Evolutionary conservation across 495 filamentous ascomycete genomes (phyloP).

Genomic region (Daldinia loculata): DNA sequence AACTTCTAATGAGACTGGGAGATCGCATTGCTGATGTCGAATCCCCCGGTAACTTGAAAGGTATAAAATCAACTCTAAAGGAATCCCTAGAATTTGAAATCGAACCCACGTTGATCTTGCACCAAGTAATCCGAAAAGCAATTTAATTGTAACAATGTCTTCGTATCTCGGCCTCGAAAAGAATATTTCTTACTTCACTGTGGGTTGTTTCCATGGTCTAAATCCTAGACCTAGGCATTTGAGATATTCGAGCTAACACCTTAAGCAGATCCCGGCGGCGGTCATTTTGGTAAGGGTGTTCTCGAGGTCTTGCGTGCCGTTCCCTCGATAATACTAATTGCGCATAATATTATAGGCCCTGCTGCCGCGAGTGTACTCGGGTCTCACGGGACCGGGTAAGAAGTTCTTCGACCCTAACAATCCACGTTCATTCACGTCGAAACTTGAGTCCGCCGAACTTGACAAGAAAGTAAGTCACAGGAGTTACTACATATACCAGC

Average conservation of each 20-base stretch:
- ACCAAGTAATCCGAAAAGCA: too few species aligned
- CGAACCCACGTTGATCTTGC: too few species aligned
- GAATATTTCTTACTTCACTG: conserved; percentile 57
- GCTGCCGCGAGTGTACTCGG: conserved; percentile 53
- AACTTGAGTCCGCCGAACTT: conserved; percentile 51
- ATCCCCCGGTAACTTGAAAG: too few species aligned
- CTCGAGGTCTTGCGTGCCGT: background rate
- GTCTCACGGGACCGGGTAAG: conserved; percentile 47
- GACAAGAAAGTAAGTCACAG: conserved; percentile 51
- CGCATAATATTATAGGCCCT: conserved; percentile 20
- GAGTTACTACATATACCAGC: background rate
- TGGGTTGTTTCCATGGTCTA: conserved; percentile 33
- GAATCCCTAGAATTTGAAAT: background rate
- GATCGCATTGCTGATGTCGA: background rate
- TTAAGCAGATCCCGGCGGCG: conserved; percentile 56
- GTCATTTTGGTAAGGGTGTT: conserved; percentile 46
- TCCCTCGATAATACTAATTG: background rate
- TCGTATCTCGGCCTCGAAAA: conserved; percentile 51
- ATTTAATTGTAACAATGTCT: conserved; percentile 52
- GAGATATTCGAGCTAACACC: conserved; percentile 3
- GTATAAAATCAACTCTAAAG: background rate
- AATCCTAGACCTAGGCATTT: background rate
- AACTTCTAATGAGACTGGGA: background rate
- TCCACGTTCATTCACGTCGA: conserved; percentile 48
- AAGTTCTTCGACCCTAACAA: conserved; percentile 41